Base-by-base conservation (phyloP, 2,329 filamentous ascomycete genomes). In the Dendryphion nanum region DNA sequence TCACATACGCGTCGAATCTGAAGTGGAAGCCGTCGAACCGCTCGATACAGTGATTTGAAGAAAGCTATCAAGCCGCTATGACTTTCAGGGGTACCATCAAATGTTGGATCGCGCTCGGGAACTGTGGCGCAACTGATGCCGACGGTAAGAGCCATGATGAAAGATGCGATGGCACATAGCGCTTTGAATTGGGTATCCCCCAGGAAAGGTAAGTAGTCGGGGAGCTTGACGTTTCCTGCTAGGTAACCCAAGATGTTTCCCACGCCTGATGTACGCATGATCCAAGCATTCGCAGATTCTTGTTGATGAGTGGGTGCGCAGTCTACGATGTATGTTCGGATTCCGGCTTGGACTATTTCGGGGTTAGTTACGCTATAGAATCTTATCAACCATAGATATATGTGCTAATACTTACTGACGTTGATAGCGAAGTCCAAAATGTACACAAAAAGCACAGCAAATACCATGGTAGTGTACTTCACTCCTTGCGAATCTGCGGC, bases 371-470 rank as follows among this genome's bases (percentile, higher is more conserved):
- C 12, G 23, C 31, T 35, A 8, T 26, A 8, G n/a, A 8, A 26
- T 26, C n/a, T 2, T 8, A 26, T 26, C 10, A 26, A 10, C 23
- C 10, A n/a, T 26, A 26, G 23, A 26, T 26, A 26, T 26, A n/a
- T n/a, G n/a, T n/a, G n/a, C n/a, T n/a, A n/a, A 30, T 15, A 66
- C 74, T 53, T 69, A 86, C 83, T 84, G 40, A 90, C 93, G 67
- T 97, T 97, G 71, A 97, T 93, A 55, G 90, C 82, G 64, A 97
- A 93, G 64, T 97, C 91, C 35, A 97, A 77, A 34, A 93, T 75
- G 66, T 95, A 97, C 54, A 97, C 86, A 70, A 89, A 85, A 19
- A 89, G 61, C 5, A 95, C 89, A 6, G 91, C 91, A 40, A 88
- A 76, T 20, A 88, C 71, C 49, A 95, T 91, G 33, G 86, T 79